Conservation (phyloP, 2,329 filamentous ascomycete species). For the Orbilia ellipsospora region DNA sequence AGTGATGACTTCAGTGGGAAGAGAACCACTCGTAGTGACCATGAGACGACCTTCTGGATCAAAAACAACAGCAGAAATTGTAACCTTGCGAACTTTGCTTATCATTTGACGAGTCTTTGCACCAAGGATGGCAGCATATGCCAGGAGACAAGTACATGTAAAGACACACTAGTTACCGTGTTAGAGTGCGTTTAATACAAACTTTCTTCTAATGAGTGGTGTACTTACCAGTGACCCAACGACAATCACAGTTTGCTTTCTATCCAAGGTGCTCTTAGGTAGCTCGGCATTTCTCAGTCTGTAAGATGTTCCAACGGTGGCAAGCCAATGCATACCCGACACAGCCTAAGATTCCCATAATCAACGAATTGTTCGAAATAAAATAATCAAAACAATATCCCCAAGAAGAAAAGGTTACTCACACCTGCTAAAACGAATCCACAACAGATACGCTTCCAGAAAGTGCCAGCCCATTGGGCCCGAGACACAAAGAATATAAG, state of each 20-base stretch:
- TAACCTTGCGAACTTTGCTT: constrained; percentile 63
- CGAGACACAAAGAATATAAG: constrained; percentile 81
- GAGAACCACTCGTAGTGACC: constrained; percentile 75
- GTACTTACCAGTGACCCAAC: constrained; percentile 75
- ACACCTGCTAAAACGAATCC: constrained; percentile 75
- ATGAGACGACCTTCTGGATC: constrained; percentile 74
- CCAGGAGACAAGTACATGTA: constrained; percentile 71
- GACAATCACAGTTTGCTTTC: constrained; percentile 76
- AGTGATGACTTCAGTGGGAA: constrained; percentile 81
- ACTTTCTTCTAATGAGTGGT: too few relatives aligned
- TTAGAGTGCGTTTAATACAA: neutral
- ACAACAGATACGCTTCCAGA: constrained; percentile 78
- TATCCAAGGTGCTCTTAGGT: constrained; percentile 65
- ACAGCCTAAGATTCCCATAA: constrained; percentile 65
- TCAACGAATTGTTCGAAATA: neutral
- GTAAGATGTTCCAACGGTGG: constrained; percentile 77
- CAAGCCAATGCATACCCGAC: constrained; percentile 89
- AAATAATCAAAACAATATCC: neutral
- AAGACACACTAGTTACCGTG: constrained; percentile 67
- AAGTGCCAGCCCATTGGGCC: constrained; percentile 79
- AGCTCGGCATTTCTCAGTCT: constrained; percentile 67
- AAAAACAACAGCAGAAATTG: constrained; percentile 73
- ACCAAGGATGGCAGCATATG: constrained; percentile 68
- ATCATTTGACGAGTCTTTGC: constrained; percentile 62
- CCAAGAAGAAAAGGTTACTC: neutral